Evolutionary conservation across 108 stramenopile species (phyloP), one percentile per base, ranked within the genome.

Genomic region (Pseudonitzschia pungens): DNA sequence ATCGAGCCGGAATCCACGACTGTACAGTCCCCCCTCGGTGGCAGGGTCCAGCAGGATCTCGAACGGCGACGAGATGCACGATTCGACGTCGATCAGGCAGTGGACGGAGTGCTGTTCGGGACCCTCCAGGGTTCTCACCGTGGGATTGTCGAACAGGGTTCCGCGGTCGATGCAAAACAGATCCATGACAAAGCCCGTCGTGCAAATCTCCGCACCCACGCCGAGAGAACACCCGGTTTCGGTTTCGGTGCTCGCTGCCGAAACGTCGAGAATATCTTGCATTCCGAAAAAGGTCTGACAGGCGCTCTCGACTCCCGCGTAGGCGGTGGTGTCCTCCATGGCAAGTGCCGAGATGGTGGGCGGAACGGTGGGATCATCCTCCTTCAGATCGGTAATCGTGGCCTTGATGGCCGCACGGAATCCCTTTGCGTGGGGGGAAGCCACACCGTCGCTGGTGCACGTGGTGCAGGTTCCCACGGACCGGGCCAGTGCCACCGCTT

Each of bases 41-140:
- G 29, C 36, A 27, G 77, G 77, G 10, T 33, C 50, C 28, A 70
- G 36, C 15, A 84, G 41, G 5, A 84, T 77, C 44, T 79, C 69
- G 55, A 78, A 84, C 11, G 72, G 63, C 7, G 70, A 72, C 24
- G 57, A 52, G 33, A 28, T 41, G 41, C 84, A 84, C n/a, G 57
- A 33, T 10, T 22, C 21, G 28, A 78, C 64, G 54, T 84, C 83
- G 27, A 84, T 51, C 44, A 84, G 65, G 50, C 83, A 84, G 72
- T 84, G 80, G 50, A 81, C 72, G 6, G 80, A 75, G 56, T 84
- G 83, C 16, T 32, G 21, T 43, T 77, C 76, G 5, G 83, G 79
- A 5, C 65, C 20, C 41, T 68, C 70, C 44, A 84, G 54, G 24
- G 78, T 76, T 18, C 31, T 18, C 8, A 66, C 64, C 2, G 42